A percentile compares a stretch with the other conserved stretches of the same genome.
phyloP scores from a whole-genome alignment of 2,329 filamentous ascomycete species.

The Ceratocystis papillata region DNA sequence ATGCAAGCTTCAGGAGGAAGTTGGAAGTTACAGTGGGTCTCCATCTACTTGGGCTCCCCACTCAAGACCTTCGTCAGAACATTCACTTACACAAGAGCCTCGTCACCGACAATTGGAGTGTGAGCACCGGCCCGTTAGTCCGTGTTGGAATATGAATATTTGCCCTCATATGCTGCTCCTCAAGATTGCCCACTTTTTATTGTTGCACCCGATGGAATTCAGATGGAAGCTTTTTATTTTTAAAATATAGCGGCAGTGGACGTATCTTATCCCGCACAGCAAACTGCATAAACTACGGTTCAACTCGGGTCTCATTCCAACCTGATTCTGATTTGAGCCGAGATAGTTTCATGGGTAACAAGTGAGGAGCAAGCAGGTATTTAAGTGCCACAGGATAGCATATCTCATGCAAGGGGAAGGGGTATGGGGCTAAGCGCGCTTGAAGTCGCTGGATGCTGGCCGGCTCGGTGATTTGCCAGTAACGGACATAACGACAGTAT shows the following conservation, averaged over 20 bases:
- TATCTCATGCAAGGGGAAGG: not conserved
- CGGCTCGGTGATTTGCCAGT: no score
- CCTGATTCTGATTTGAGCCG: not conserved
- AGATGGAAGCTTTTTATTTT: not conserved
- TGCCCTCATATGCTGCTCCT: not conserved
- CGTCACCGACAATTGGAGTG: not conserved
- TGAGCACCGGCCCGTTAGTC: not conserved
- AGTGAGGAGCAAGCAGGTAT: not conserved
- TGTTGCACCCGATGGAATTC: not conserved
- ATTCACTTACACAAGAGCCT: not conserved
- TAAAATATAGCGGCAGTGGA: no score
- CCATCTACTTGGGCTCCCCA: not conserved
- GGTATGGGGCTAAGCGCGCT: no score
- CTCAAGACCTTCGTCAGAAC: not conserved
- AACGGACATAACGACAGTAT: no score
- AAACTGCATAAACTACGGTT: not conserved
- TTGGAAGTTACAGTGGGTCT: not conserved
- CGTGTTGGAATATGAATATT: not conserved
- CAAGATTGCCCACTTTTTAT: not conserved
- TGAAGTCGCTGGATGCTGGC: no score
- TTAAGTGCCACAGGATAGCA: not conserved
- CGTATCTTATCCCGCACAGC: no score
- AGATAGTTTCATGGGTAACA: not conserved
- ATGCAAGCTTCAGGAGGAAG: constrained; percentile 15
- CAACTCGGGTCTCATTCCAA: not conserved